These are phyloP conservation scores for Starmerella potacharoeniae DNA, from an alignment of 805 yeast species.

Conservation along the genomic window DNA sequence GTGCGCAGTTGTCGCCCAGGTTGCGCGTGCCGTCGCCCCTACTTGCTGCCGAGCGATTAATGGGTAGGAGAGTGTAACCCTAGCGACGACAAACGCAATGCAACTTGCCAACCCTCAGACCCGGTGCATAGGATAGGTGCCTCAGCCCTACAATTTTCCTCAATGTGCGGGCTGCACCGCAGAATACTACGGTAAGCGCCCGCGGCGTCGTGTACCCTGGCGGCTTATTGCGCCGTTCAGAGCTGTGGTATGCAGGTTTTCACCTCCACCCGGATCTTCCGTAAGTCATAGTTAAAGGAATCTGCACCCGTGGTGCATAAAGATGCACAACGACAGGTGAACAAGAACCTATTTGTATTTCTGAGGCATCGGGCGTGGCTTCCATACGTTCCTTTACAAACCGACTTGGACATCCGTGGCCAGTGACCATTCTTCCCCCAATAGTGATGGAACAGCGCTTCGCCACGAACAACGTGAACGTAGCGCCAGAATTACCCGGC, in stretches of 20 bases:
- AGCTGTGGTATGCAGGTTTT: not conserved
- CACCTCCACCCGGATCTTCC: not conserved
- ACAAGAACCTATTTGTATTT: not conserved
- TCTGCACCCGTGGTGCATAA: slow-evolving; percentile 1
- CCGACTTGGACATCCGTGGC: not conserved
- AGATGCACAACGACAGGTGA: not conserved
- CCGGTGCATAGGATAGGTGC: not conserved
- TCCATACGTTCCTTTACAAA: not conserved
- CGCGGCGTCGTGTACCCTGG: not conserved
- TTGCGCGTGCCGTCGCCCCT: not conserved
- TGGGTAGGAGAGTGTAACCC: not conserved
- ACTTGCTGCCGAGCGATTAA: not conserved
- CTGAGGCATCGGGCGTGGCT: not conserved
- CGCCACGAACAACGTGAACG: not conserved
- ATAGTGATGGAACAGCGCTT: slow-evolving; percentile 2
- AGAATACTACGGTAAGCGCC: slow-evolving; percentile 1
- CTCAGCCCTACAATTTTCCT: not conserved
- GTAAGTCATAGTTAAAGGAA: slow-evolving; percentile 2
- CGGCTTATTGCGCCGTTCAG: not conserved
- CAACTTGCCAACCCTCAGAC: not conserved
- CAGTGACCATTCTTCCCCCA: not conserved
- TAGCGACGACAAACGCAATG: not conserved
- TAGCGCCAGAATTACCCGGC: not conserved
- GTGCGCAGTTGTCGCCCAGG: not conserved
- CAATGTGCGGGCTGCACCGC: not conserved